phyloP scores from a whole-genome alignment of 1,284 basidiomycete species.

The Ceratobasidium sp. region DNA sequence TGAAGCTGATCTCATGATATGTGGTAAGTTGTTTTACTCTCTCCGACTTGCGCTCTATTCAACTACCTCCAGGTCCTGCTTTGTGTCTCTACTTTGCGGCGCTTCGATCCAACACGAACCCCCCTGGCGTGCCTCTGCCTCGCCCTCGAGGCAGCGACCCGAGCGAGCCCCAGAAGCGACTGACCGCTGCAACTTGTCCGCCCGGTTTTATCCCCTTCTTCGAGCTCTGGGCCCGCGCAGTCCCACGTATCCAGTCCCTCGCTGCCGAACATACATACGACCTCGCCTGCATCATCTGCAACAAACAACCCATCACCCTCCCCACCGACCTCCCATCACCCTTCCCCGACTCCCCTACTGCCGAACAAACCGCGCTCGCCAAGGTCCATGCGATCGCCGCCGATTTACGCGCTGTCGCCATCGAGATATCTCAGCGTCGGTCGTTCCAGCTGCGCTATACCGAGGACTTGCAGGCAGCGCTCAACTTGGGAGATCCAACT shows the following conservation, averaged over 20 bases:
- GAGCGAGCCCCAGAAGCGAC: constrained; percentile 57
- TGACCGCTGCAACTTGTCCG: constrained; percentile 68
- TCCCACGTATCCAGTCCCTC: constrained; percentile 72
- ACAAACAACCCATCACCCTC: constrained; percentile 59
- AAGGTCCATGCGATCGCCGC: constrained; percentile 71
- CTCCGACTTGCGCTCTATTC: constrained; percentile 8
- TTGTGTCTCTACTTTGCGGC: constrained; percentile 76
- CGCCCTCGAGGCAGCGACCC: constrained; percentile 53
- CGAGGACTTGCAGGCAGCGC: constrained; percentile 75
- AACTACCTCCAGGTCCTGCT: constrained; percentile 63
- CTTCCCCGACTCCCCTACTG: constrained; percentile 57
- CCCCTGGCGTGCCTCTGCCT: constrained; percentile 70
- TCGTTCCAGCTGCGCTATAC: constrained; percentile 82
- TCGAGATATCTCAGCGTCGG: constrained; percentile 82
- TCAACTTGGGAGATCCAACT: constrained; percentile 65
- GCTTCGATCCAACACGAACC: constrained; percentile 67
- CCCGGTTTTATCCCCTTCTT: constrained; percentile 72
- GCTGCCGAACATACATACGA: constrained; percentile 75
- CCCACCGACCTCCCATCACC: constrained; percentile 37
- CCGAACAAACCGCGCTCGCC: constrained; percentile 46
- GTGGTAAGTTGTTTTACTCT: constrained; percentile 61
- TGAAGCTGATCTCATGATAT: constrained; percentile 82
- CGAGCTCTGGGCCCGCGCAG: constrained; percentile 72
- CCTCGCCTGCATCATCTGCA: constrained; percentile 79
- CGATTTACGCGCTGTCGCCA: constrained; percentile 78